These are phyloP conservation scores for Paramecium sexaurelia DNA, from an alignment of 73 alveolate genomes.

Conservation along the genomic window DNA sequence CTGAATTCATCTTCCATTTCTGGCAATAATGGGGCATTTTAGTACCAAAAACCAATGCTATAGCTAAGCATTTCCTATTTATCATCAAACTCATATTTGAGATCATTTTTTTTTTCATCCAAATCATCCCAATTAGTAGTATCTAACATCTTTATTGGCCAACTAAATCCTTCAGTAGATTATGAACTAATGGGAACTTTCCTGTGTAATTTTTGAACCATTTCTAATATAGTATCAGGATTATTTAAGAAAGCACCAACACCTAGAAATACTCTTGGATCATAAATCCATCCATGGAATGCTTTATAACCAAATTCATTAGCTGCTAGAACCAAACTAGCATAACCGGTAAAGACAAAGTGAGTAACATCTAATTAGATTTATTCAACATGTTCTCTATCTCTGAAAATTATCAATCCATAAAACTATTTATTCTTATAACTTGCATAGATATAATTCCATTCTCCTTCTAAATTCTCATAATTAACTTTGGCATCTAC, in stretches of 20 bases:
- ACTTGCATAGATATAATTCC: slow-evolving; percentile 25
- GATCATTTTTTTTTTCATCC: not conserved
- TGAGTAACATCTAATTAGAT: not conserved
- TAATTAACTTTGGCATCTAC: not conserved
- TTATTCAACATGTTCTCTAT: slow-evolving; percentile 15
- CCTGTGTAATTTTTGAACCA: not conserved
- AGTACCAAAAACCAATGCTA: slow-evolving; percentile 12
- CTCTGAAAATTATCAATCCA: not conserved
- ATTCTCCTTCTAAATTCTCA: slow-evolving; percentile 27
- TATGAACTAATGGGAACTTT: not conserved
- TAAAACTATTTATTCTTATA: slow-evolving; percentile 26
- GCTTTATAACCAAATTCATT: slow-evolving; percentile 33
- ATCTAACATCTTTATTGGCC: slow-evolving; percentile 26
- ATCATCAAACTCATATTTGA: slow-evolving; percentile 13
- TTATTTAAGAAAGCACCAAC: not conserved
- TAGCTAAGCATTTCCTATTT: slow-evolving; percentile 18
- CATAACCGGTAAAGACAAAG: slow-evolving; percentile 10
- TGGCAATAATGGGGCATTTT: slow-evolving; percentile 32
- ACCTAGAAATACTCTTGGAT: slow-evolving; percentile 26
- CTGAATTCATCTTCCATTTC: slow-evolving; percentile 38
- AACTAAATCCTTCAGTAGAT: slow-evolving; percentile 3
- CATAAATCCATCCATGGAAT: slow-evolving; percentile 52
- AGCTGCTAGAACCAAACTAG: not conserved
- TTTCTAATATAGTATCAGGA: not conserved
- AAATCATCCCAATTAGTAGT: slow-evolving; percentile 1